phyloP scores from a whole-genome alignment of 495 filamentous ascomycete genomes.

The Talaromyces trachyspermus region DNA sequence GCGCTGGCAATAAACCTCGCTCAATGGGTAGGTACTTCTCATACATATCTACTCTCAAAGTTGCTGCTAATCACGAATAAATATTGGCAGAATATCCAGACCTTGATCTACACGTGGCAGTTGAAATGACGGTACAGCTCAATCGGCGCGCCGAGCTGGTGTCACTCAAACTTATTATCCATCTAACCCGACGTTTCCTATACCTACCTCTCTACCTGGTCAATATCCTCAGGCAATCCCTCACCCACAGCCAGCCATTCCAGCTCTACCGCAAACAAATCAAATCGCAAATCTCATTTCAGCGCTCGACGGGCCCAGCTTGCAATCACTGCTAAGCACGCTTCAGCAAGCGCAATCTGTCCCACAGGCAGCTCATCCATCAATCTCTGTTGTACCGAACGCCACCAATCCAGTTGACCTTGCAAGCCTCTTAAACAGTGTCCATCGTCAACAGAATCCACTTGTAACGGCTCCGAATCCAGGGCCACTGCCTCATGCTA shows the following conservation, averaged over 20 bases:
- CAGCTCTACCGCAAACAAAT: constrained; percentile 27
- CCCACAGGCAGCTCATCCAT: constrained; percentile 20
- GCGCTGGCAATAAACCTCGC: constrained; percentile 60
- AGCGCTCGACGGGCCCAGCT: constrained; percentile 59
- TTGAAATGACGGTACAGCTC: constrained; percentile 75
- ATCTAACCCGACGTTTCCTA: constrained; percentile 36
- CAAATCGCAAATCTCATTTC: constrained; percentile 43
- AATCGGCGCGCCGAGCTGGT: constrained; percentile 45
- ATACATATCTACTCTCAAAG: background rate
- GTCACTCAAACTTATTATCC: constrained; percentile 35
- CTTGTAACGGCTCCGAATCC: constrained; percentile 28
- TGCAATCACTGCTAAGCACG: constrained; percentile 66
- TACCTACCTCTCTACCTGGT: constrained; percentile 24
- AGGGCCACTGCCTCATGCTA: constrained; percentile 20
- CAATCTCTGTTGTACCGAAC: constrained; percentile 27
- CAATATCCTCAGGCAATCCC: constrained; percentile 25
- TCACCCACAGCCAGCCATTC: constrained; percentile 23
- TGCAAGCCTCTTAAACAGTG: constrained; percentile 48
- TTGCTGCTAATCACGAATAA: constrained; percentile 10
- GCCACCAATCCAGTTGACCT: constrained; percentile 44
- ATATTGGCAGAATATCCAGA: constrained; percentile 60
- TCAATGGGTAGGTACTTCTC: constrained; percentile 55
- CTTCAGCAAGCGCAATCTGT: constrained; percentile 40
- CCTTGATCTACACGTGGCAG: constrained; percentile 67
- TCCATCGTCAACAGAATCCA: constrained; percentile 30